A percentile compares a stretch with the other conserved stretches of the same genome.
Conservation (phyloP, 495 filamentous ascomycete genomes). For the Lentithecium fluviatile region DNA sequence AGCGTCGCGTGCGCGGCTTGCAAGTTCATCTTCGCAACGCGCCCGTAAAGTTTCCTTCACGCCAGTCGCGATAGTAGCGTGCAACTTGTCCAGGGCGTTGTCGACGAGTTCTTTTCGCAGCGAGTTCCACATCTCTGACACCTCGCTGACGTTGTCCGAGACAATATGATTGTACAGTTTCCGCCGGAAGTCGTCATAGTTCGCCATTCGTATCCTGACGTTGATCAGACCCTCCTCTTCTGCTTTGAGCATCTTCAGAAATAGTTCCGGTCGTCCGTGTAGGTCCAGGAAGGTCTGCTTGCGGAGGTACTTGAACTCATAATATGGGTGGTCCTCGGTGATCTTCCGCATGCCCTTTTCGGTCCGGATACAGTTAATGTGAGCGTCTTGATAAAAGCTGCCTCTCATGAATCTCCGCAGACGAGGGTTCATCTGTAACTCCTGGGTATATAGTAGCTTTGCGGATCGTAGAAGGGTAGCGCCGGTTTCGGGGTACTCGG, state of each 20-base stretch:
- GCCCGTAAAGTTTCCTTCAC: slow-evolving; percentile 91
- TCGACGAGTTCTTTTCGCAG: slow-evolving; percentile 82
- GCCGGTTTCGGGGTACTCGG: slow-evolving; percentile 69
- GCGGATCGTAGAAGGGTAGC: slow-evolving; percentile 73
- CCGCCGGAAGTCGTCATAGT: slow-evolving; percentile 68
- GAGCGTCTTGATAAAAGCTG: slow-evolving; percentile 75
- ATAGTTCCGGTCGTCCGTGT: slow-evolving; percentile 79
- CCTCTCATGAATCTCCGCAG: slow-evolving; percentile 85
- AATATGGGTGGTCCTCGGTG: slow-evolving; percentile 92
- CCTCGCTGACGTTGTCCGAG: slow-evolving; percentile 90
- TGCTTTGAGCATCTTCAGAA: slow-evolving; percentile 92
- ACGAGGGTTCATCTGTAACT: slow-evolving; percentile 81
- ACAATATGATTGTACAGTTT: slow-evolving; percentile 77
- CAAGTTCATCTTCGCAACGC: slow-evolving; percentile 86
- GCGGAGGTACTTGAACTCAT: slow-evolving; percentile 95
- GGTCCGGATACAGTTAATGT: slow-evolving; percentile 82
- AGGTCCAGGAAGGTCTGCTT: slow-evolving; percentile 81
- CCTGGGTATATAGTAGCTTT: slow-evolving; percentile 85
- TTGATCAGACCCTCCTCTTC: slow-evolving; percentile 91
- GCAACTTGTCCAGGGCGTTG: slow-evolving; percentile 75
- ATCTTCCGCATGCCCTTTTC: slow-evolving; percentile 94
- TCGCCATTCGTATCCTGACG: slow-evolving; percentile 71
- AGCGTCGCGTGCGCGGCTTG: slow-evolving; percentile 75
- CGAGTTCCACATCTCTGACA: slow-evolving; percentile 92
- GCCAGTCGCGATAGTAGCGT: slow-evolving; percentile 76